Evolutionary conservation across 139 green algal species (phyloP).

Genomic region (Auxenochlorella protothecoides): DNA sequence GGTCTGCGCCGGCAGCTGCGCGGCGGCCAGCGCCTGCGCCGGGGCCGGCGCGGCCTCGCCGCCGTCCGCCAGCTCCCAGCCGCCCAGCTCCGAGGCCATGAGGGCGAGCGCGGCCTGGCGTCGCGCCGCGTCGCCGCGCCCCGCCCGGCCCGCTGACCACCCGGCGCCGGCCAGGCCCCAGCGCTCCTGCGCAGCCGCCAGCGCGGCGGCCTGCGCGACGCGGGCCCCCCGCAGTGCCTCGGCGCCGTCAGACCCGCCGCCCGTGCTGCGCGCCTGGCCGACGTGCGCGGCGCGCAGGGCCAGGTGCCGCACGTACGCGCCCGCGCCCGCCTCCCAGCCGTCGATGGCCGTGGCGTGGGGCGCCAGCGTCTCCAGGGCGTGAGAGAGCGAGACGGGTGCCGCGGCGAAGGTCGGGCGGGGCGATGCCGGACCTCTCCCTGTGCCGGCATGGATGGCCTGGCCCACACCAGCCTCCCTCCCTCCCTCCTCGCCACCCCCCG

Average conservation of each 20-base stretch:
- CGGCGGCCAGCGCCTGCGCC: conserved; percentile 5
- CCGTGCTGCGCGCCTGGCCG: background rate
- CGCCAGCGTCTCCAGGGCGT: conserved; percentile 14
- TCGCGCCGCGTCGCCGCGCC: conserved; percentile 2
- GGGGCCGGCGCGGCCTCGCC: background rate
- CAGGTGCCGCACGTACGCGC: conserved; percentile 14
- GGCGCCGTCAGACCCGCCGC: background rate
- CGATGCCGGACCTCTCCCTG: too few relatives aligned
- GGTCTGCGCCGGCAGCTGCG: conserved; percentile 9
- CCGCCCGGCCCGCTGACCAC: background rate
- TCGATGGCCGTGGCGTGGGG: conserved; percentile 7
- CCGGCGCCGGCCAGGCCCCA: conserved; percentile 8
- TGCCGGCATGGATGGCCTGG: too few relatives aligned
- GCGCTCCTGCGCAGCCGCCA: conserved; percentile 1
- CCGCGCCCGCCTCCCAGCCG: conserved; percentile 21
- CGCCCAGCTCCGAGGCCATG: background rate
- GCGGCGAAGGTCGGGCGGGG: background rate
- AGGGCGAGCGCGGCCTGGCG: background rate
- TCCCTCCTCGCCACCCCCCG: background rate
- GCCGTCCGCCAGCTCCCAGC: background rate
- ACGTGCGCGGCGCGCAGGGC: background rate
- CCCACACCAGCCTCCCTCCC: background rate
- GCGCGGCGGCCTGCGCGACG: conserved; percentile 3
- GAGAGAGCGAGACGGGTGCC: background rate
- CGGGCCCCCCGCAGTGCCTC: background rate